Percentiles rank a stretch among this genome's conserved stretches.
Conservation (phyloP, 805 yeast genomes). For the Brettanomyces nanus region DNA sequence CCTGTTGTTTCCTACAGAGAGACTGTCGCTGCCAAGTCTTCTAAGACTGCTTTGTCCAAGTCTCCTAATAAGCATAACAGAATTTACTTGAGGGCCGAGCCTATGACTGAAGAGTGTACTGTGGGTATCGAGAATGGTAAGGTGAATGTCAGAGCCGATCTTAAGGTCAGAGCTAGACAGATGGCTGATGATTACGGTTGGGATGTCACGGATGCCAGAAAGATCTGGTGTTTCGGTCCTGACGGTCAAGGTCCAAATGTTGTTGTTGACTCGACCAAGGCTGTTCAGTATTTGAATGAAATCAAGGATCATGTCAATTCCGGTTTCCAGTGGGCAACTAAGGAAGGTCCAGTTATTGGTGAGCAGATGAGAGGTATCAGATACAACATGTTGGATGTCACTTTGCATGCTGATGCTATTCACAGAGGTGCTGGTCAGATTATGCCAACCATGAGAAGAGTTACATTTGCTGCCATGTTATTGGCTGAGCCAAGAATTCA, state of each 20-base stretch:
- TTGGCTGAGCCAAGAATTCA: slow-evolving; percentile 98
- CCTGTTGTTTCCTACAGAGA: slow-evolving; percentile 99
- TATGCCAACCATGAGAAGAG: slow-evolving; percentile 99
- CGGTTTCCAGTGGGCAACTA: slow-evolving; percentile 99
- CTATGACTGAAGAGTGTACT: slow-evolving; percentile 88
- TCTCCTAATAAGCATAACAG: slow-evolving; percentile 99
- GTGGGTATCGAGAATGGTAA: slow-evolving; percentile 89
- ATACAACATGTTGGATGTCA: slow-evolving; percentile 97
- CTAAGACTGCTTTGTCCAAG: slow-evolving; percentile 94
- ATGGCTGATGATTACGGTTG: slow-evolving; percentile 98
- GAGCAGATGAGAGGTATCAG: slow-evolving; percentile 95
- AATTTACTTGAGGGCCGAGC: slow-evolving; percentile 95
- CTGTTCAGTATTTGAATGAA: slow-evolving; percentile 97
- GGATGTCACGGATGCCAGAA: slow-evolving; percentile 99
- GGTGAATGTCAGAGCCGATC: slow-evolving; percentile 91
- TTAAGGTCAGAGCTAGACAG: slow-evolving; percentile 98
- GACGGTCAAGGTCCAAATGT: slow-evolving; percentile 98
- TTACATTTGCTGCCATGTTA: slow-evolving; percentile 94
- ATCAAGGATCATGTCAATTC: slow-evolving; percentile 99
- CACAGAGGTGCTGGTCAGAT: slow-evolving; percentile 99
- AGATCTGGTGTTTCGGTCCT: slow-evolving; percentile 99
- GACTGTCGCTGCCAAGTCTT: slow-evolving; percentile 89
- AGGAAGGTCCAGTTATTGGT: slow-evolving; percentile 98
- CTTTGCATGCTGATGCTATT: slow-evolving; percentile 99
- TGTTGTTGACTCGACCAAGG: slow-evolving; percentile 99